Base-by-base conservation (phyloP, 495 filamentous ascomycete species). In the Podospora pseudoanserina region DNA sequence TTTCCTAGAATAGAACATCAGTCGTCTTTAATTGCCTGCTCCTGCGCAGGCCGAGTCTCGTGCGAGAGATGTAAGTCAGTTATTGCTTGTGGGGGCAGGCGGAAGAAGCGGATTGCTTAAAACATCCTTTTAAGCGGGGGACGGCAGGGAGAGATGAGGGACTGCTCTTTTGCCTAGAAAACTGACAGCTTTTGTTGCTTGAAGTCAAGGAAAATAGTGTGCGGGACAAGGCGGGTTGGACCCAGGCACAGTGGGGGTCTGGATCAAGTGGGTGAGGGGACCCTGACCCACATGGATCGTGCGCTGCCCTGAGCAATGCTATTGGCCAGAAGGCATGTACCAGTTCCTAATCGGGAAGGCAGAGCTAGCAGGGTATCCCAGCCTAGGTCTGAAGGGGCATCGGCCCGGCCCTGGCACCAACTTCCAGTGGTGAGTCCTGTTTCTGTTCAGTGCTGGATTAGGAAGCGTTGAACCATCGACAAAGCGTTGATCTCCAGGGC, bases 281-380 rank as follows among this genome's bases (percentile, higher is more conserved):
- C 54, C n/a, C 23, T 57, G 39, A 27, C 30, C 16, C 13, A 2
- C 1, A 1, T 60, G 64, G 49, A 30, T 26, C 28, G 49, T n/a
- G 64, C 64, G 26, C 1, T 15, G 30, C 11, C 13, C 4, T 18
- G 5, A 26, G 55, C 54, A 27, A 30, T n/a, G 20, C 58, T 61
- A 75, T 75, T 61, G 73, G 73, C 59, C 68, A 53, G 18, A 56
- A 4, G n/a, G 19, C 66, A 39, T 62, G 23, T 30, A 19, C 34
- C 57, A 67, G 63, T 73, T 75, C 73, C 73, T 68, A 73, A 75
- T 73, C 67, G 60, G 73, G 73, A 65, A 73, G 73, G 73, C 69
- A 64, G 61, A 49, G 15, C 28, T 26, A 60, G 44, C 72, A 73
- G 71, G 71, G 60, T 62, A 39, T 75, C 71, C 64, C 62, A 34